A percentile compares a stretch with the other conserved stretches of the same genome.
Evolutionary conservation across 139 green algal species (phyloP).

Genomic region (Picochlorum costavermella): DNA sequence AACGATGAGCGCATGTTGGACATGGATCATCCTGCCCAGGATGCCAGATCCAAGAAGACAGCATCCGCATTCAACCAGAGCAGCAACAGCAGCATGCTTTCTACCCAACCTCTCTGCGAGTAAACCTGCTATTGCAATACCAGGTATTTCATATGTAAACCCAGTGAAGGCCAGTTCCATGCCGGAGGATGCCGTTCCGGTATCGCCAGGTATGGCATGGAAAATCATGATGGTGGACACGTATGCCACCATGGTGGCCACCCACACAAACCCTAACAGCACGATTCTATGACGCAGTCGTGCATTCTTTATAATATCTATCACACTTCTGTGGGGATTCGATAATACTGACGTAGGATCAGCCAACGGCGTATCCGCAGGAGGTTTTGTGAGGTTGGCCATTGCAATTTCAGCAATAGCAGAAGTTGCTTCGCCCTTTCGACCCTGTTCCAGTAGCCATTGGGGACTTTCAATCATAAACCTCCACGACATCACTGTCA

Average conservation of each 20-base stretch:
- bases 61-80: constrained; percentile 14
- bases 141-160: constrained; percentile 32
- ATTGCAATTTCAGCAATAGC: constrained; percentile 38
- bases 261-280: constrained; percentile 13
- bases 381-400: constrained; percentile 41
- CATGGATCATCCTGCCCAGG: background rate
- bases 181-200: background rate
- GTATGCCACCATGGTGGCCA: constrained; percentile 7
- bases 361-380: constrained; percentile 34
- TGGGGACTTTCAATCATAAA: constrained; percentile 44
- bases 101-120: constrained; percentile 28
- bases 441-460: constrained; percentile 50
- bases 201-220: constrained; percentile 1
- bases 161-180: constrained; percentile 23
- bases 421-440: constrained; percentile 45
- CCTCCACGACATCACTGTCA: constrained; percentile 13
- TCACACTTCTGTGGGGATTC: constrained; percentile 24
- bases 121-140: constrained; percentile 16
- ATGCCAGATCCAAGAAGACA: constrained; percentile 15
- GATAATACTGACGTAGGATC: constrained; percentile 10
- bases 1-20: constrained; percentile 15
- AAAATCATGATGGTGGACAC: constrained; percentile 8
- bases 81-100: constrained; percentile 18
- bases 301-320: constrained; percentile 23
- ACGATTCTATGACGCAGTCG: constrained; percentile 27